Evolutionary conservation across 805 yeast species (phyloP), one percentile per base, ranked within the genome.

Genomic region (Saccharomycopsis schoenii): DNA sequence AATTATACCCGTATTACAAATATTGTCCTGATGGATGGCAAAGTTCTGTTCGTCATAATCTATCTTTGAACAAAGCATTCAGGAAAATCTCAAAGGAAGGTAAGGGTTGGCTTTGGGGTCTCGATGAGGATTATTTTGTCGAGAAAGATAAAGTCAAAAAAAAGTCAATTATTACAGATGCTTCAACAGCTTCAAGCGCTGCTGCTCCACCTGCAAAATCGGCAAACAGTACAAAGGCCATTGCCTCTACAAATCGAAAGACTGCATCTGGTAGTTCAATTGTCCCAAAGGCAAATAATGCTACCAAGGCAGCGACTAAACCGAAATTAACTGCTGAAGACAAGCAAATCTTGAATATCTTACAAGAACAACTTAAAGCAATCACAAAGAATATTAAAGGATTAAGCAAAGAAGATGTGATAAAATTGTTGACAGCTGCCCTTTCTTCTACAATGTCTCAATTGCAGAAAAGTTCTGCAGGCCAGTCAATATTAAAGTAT

Each of bases 21-120:
- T 93, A 89, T 73, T 92, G 97, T 68, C 93, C 96, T 0, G 96
- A 91, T 71, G 98, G 98, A 2, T 94, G 99, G 99, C 99, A 94
- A 74, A 86, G 94, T 74, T 91, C 97, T 6, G 93, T 94, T 67
- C 84, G 99, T 67, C 99, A 94, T 73, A 94, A 94, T 71, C 76
- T 94, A 60, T 91, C 97, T 1, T 77, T 94, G 66, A 91, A 91
- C 73, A 90, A 89, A 73, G 85, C 93, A 6, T 94, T 93, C 75
- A 79, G 83, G 59, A 88, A 88, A 68, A 85, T 88, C 15, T 83
- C 90, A 43, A 86, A 87, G 63, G 94, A 88, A 67, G 94, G 96
- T n/a, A 88, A 88, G 71, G 97, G 96, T 61, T 92, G 96, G 96
- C 74, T 89, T 37, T 93, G 97, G 96, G 93, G 93, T 2, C 76